Evolutionary conservation across 148 eudicot genomes (phyloP).

Genomic region (Amaranthus palmeri): DNA sequence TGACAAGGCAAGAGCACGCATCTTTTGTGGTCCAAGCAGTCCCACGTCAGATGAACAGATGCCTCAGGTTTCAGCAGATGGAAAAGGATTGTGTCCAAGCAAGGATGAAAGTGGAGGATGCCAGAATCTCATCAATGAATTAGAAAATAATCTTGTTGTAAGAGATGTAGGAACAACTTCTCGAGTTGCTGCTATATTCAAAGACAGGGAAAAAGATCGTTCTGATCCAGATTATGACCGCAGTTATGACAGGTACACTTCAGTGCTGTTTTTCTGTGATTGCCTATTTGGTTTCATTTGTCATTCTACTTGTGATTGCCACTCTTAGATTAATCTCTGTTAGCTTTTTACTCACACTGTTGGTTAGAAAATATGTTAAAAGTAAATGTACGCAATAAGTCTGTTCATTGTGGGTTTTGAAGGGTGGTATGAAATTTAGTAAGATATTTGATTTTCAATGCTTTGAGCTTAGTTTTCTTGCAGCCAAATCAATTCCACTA

Average conservation of each 20-base stretch:
- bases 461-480: background rate
- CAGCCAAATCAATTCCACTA: background rate
- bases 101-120: constrained; percentile 55
- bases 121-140: constrained; percentile 10
- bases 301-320: background rate
- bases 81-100: constrained; percentile 30
- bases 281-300: constrained; percentile 3
- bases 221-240: background rate
- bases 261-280: background rate
- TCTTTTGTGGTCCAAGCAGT: constrained; percentile 54
- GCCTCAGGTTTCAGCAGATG: constrained; percentile 33
- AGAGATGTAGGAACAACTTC: background rate
- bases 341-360: background rate
- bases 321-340: background rate
- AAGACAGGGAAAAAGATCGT: constrained; percentile 12
- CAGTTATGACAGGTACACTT: background rate
- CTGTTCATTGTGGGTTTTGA: background rate
- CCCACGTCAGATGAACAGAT: constrained; percentile 42
- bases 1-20: constrained; percentile 91
- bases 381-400: background rate
- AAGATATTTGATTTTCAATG: no score
- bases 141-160: background rate
- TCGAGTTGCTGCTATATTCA: background rate
- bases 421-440: background rate
- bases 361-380: background rate